Base-by-base conservation (phyloP, 805 yeast species). In the Candida khao-thaluensis region DNA sequence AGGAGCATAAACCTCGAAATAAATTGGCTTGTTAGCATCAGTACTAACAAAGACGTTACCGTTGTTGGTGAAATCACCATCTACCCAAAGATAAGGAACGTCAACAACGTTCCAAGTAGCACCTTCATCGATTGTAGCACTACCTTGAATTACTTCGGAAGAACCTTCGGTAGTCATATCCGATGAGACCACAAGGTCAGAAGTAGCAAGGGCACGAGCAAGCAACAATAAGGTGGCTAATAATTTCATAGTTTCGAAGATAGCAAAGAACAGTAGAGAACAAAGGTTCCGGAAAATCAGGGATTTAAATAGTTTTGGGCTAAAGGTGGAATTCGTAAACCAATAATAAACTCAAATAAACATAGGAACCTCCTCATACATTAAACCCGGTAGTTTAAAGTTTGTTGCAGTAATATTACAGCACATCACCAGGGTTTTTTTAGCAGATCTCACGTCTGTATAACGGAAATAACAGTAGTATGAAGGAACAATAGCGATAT, bases 51-150 rank as follows among this genome's bases (percentile, higher is more conserved):
- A 60, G 16, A 56, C 43, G 7, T 48, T 51, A 35, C 60, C 61
- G 12, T 51, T 38, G 18, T 41, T 41, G 24, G 42, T 27, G 17
- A 59, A 43, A 18, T 38, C 35, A 25, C 62, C 64, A 31, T 47
- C 44, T 17, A 59, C 38, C 9, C 42, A 44, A 10, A 53, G 48
- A 17, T 45, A 21, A 11, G 49, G 43, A 29, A 52, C 48, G 33
- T 52, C 47, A 18, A 54, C 44, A 17, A 59, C 47, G 11, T 62
- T 50, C 47, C 52, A 59, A 35, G 47, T 53, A 7, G 45, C 57
- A 25, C 56, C 60, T 4, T 47, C 18, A 11, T 45, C 38, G 24
- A 60, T 44, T 7, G 30, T 37, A 14, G 42, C 45, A 30, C 30
- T 38, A 25, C 38, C 48, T 9, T n/a, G 30, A 27, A 20, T 37